Percentiles rank a stretch among this genome's conserved stretches.
Conservation (phyloP, 208 protist genomes). For the Leishmania tarentolae region DNA sequence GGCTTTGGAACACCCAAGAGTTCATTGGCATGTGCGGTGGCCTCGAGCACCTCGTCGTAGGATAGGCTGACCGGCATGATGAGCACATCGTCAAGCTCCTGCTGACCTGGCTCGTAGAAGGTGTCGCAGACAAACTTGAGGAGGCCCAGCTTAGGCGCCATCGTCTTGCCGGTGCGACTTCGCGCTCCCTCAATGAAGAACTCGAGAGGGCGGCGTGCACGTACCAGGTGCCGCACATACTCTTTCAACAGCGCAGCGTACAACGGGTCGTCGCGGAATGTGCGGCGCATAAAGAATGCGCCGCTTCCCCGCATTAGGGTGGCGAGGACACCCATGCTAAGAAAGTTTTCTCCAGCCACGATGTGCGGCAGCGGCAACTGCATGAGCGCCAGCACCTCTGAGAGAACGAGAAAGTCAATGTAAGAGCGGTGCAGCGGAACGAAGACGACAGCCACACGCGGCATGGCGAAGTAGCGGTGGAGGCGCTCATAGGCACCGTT, state of each 20-base stretch:
- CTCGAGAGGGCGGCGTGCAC: conserved; percentile 58
- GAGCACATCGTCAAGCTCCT: conserved; percentile 74
- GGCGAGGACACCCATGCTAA: conserved; percentile 66
- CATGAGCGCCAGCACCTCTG: conserved; percentile 76
- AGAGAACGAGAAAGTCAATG: conserved; percentile 90
- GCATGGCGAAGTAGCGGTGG: conserved; percentile 44
- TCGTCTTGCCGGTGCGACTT: conserved; percentile 87
- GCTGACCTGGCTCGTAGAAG: conserved; percentile 54
- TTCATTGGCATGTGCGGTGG: conserved; percentile 81
- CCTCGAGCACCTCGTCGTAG: conserved; percentile 91
- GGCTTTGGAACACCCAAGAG: conserved; percentile 88
- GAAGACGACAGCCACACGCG: conserved; percentile 65
- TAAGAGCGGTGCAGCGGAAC: conserved; percentile 86
- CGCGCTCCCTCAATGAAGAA: conserved; percentile 92
- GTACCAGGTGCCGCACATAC: conserved; percentile 82
- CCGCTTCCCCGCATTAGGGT: conserved; percentile 86
- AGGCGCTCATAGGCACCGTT: conserved; percentile 59
- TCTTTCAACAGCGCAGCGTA: conserved; percentile 83
- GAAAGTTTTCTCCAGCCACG: conserved; percentile 88
- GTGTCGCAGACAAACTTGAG: conserved; percentile 88
- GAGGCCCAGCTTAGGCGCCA: conserved; percentile 89
- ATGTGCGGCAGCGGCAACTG: conserved; percentile 77
- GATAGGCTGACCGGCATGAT: conserved; percentile 87
- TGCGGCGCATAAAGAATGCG: conserved; percentile 92
- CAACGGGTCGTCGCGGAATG: conserved; percentile 78